phyloP scores from a whole-genome alignment of 148 eudicot genomes.

The Rhododendron williamsianum region DNA sequence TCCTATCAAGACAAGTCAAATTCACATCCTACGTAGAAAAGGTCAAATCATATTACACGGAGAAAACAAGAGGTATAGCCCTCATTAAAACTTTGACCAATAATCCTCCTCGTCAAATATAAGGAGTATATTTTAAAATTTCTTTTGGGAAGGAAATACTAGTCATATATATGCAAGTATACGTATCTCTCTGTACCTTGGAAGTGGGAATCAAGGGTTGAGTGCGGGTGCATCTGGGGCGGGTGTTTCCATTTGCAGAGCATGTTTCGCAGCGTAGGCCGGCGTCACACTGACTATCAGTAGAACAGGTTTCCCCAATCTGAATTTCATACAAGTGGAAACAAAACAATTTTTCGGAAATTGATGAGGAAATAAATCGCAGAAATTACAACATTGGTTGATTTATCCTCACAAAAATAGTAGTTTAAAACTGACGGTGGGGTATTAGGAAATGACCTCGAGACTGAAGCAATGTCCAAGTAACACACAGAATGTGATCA shows the following conservation, averaged over 20 bases:
- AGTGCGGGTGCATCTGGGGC: conserved; percentile 68
- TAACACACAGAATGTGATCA: conserved; percentile 4
- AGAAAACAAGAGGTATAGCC: background rate
- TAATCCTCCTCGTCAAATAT: background rate
- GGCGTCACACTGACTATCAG: conserved; percentile 39
- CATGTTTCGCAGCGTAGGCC: conserved; percentile 62
- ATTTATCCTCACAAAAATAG: background rate
- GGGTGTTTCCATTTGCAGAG: conserved; percentile 68
- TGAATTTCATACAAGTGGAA: background rate
- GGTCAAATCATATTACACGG: background rate
- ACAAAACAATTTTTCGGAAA: background rate
- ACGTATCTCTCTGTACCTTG: conserved; percentile 29
- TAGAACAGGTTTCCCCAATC: conserved; percentile 67
- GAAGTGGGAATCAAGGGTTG: conserved; percentile 62
- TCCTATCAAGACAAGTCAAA: background rate
- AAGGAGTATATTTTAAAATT: too few relatives aligned
- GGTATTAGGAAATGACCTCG: background rate
- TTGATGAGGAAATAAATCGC: background rate
- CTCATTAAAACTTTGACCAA: background rate
- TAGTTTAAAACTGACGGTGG: background rate
- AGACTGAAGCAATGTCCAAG: conserved; percentile 8
- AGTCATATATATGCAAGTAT: too few relatives aligned
- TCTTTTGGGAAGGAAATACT: too few relatives aligned
- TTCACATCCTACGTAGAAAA: background rate
- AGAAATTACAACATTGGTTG: background rate